These are phyloP conservation scores for Pulveroboletus sp. DNA, from an alignment of 768 basidiomycete genomes.

Conservation along the genomic window DNA sequence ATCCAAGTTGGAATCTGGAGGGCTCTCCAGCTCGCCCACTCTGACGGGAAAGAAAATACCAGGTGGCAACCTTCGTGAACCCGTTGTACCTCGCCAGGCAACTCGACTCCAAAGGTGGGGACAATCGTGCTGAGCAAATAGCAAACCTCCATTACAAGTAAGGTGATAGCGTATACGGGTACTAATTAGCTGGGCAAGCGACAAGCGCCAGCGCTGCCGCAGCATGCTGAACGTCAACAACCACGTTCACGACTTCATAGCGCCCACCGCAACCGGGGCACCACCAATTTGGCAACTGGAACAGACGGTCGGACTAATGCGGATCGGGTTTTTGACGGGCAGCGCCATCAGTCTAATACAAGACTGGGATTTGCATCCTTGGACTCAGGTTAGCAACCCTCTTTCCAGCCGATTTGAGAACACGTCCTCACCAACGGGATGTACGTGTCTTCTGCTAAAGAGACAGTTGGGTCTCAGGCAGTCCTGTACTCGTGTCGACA, in stretches of 20 bases:
- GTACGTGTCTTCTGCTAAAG: slow-evolving; percentile 63
- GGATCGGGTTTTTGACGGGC: slow-evolving; percentile 67
- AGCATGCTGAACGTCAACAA: slow-evolving; percentile 1
- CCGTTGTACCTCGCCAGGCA: background rate
- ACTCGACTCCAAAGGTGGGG: too few relatives aligned
- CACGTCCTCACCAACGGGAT: slow-evolving; percentile 43
- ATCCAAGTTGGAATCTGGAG: background rate
- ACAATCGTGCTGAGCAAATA: background rate
- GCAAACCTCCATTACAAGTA: slow-evolving; percentile 16
- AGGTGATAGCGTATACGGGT: slow-evolving; percentile 20
- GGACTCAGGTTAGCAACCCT: slow-evolving; percentile 12
- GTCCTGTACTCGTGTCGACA: slow-evolving; percentile 66
- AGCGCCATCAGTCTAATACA: slow-evolving; percentile 64
- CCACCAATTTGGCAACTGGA: slow-evolving; percentile 28
- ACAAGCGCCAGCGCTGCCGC: slow-evolving; percentile 23
- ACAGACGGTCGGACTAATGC: slow-evolving; percentile 54
- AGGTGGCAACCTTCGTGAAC: too few relatives aligned
- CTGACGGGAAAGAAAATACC: background rate
- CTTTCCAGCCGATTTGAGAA: background rate
- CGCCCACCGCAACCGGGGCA: slow-evolving; percentile 8
- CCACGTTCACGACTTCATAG: slow-evolving; percentile 16
- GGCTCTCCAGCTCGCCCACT: background rate
- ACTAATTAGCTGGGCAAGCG: slow-evolving; percentile 8
- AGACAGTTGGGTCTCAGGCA: slow-evolving; percentile 60
- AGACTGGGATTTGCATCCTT: slow-evolving; percentile 50